Conservation (phyloP, 2,329 filamentous ascomycete genomes). For the Huntiella omanensis region DNA sequence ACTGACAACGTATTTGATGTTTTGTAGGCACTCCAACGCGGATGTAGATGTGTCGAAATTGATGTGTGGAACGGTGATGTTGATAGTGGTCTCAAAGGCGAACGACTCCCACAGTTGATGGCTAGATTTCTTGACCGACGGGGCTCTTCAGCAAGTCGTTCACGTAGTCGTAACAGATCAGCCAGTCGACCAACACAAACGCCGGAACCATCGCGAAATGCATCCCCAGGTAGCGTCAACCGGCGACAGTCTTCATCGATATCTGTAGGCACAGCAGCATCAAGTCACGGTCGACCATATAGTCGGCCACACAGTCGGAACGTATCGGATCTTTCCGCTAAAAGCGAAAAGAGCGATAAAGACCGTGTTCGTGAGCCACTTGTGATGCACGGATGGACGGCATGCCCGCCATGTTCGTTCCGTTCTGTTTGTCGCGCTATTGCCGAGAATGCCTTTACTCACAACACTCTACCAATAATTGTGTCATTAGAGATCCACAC, state of each 20-base stretch:
- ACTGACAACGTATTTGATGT: not conserved
- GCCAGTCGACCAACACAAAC: conserved; percentile 1
- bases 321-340: not conserved
- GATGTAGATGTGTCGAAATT: conserved; percentile 83
- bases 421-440: conserved; percentile 71
- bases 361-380: conserved; percentile 39
- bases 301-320: not conserved
- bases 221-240: not conserved
- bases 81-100: conserved; percentile 26
- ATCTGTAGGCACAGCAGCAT: not conserved
- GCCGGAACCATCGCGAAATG: too few relatives aligned
- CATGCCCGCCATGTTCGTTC: conserved; percentile 74
- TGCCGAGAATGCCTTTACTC: conserved; percentile 56
- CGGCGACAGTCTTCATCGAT: not conserved
- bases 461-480: conserved; percentile 64
- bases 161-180: conserved; percentile 17
- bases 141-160: conserved; percentile 13
- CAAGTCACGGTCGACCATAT: not conserved
- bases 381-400: conserved; percentile 66
- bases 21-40: conserved; percentile 46
- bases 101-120: conserved; percentile 26
- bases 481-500: conserved; percentile 87
- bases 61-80: conserved; percentile 74
- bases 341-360: conserved; percentile 6
- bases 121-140: conserved; percentile 22